Evolutionary conservation across 352 stramenopile species (phyloP), one percentile per base, ranked within the genome.

Genomic region (Globisporangium middletonii): DNA sequence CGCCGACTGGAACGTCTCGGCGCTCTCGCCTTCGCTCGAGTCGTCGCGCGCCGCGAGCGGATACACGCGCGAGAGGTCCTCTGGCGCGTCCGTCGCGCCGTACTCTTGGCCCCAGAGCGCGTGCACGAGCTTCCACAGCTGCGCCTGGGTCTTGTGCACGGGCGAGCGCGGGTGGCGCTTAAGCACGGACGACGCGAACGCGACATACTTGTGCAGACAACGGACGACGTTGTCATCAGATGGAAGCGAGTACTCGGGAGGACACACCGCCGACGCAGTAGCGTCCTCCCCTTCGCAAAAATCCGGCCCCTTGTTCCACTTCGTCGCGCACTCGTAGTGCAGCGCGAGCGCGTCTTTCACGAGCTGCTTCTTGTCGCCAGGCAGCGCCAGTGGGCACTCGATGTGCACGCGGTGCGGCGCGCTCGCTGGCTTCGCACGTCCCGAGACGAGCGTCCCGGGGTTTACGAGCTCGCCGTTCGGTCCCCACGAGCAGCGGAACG

Each of bases 401-500:
- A 87, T 79, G 48, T 41, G 71, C 43, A 87, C 66, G 37, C 66
- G 62, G 43, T 61, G 63, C 18, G 55, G 50, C 12, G 57, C 60
- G 7, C 65, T 48, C 27, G 67, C 54, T 8, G 35, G 58, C 23
- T 61, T 60, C 19, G 69, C 58, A 8, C 49, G 45, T 26, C 55
- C 66, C 4, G 77, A 72, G 50, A 69, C 57, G 15, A 81, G 54
- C 28, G 72, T 80, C 52, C 71, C 76, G 7, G 84, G 55, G 60
- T 90, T 88, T 45, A 90, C 74, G 1, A 94, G 53, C 44, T 89
- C 75, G 2, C 83, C 83, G 30, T 88, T 86, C 26, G 83, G 83
- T 1, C 83, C 83, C 79, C 81, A 94, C 7, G 79, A 89, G 47
- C 82, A 90, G 19, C 83, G 81, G 72, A 92, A 92, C 46, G 83